phyloP scores from a whole-genome alignment of 2,329 filamentous ascomycete species.

The Chaetomiaceae sp. region DNA sequence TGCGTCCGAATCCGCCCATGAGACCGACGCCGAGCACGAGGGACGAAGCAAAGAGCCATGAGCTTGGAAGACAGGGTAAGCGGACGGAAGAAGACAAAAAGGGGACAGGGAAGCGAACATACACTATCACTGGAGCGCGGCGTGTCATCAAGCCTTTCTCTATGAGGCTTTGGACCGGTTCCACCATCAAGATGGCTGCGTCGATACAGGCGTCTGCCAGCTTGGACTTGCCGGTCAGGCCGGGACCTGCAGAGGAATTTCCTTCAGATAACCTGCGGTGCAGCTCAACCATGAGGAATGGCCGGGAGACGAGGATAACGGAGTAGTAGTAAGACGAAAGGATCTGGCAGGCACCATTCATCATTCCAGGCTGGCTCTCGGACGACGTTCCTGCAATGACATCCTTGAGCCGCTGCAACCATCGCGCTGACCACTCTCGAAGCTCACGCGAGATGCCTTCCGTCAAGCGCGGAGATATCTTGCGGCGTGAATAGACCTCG shows the following conservation, averaged over 20 bases:
- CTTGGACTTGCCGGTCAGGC: slow-evolving; percentile 42
- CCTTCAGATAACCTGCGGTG: slow-evolving; percentile 40
- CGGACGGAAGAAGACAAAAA: not conserved
- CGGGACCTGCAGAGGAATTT: slow-evolving; percentile 16
- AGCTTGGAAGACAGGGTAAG: slow-evolving; percentile 32
- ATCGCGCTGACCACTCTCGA: slow-evolving; percentile 46
- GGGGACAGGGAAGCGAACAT: not conserved
- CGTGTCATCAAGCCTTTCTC: slow-evolving; percentile 39
- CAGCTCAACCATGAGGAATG: slow-evolving; percentile 53
- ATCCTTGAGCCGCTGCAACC: slow-evolving; percentile 43
- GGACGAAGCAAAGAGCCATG: slow-evolving; percentile 51
- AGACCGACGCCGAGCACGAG: slow-evolving; percentile 49
- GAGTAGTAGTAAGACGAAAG: slow-evolving; percentile 52
- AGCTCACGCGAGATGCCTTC: slow-evolving; percentile 50
- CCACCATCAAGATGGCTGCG: slow-evolving; percentile 50
- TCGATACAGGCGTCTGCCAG: slow-evolving; percentile 53
- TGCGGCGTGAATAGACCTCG: slow-evolving; percentile 49
- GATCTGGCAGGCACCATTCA: slow-evolving; percentile 47
- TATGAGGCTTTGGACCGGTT: slow-evolving; percentile 42
- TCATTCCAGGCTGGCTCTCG: slow-evolving; percentile 28
- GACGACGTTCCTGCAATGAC: slow-evolving; percentile 29
- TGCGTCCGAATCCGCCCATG: slow-evolving; percentile 47
- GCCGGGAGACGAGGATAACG: slow-evolving; percentile 52
- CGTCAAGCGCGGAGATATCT: slow-evolving; percentile 48
- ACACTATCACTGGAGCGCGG: slow-evolving; percentile 47